Base-by-base conservation (phyloP, 1,284 basidiomycete species). In the Golubevia pallescens region DNA sequence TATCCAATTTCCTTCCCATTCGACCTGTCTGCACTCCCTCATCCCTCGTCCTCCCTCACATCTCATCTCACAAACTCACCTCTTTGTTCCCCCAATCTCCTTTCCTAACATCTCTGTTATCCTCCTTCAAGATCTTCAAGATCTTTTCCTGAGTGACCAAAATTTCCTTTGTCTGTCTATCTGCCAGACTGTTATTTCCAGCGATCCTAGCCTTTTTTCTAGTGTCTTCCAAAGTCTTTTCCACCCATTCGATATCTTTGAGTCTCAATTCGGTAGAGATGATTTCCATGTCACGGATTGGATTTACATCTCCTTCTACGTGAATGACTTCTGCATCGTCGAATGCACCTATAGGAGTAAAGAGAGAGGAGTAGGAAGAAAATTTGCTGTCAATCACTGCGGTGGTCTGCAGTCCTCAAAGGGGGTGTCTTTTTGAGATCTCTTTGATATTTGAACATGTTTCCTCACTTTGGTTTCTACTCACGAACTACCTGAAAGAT, bases 251-350 rank as follows among this genome's bases (percentile, higher is more conserved):
- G 73, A 97, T 97, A 86, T 99, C 97, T 88, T 99, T 99, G 64
- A 99, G 88, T n/a, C n/a, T n/a, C 61, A 85, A 74, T 68, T 85
- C 82, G 38, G 91, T 97, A 74, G 92, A 92, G 86, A 99, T 99
- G 84, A 98, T 97, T 75, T 94, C 92, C 96, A 99, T 98, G 87
- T 99, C 97, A 71, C 97, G 92, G 62, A 93, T 78, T 20, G 97
- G 97, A 87, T 99, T 89, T 67, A 99, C 95, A 75, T 99, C 97
- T 62, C 97, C 97, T 87, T 99, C 97, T 78, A 99, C 97, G 87
- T 99, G 97, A 76, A 94, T 98, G 85, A 99, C 95, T 85, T 99
- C 97, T 48, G 94, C 93, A 81, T 99, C 97, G 85, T 98, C 96
- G 86, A 99, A 99, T 5, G 95, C 95, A 42, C 78, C 78, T 56